phyloP scores from a whole-genome alignment of 441 rosid genomes.

The Corymbia citriodora region DNA sequence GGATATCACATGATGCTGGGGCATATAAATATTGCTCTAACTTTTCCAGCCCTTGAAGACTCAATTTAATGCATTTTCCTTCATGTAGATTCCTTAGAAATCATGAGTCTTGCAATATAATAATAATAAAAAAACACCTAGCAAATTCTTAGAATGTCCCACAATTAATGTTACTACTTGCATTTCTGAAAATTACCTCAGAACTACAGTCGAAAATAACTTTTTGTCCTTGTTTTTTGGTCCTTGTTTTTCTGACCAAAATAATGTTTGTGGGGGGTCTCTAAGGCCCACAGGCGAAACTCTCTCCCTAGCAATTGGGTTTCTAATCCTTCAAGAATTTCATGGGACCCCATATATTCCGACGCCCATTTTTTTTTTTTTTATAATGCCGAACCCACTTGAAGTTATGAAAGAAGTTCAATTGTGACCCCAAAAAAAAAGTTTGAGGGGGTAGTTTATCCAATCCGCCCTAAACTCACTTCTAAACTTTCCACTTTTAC shows the following conservation, averaged over 20 bases:
- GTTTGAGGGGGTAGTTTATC: background rate
- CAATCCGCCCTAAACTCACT: background rate
- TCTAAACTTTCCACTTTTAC: background rate
- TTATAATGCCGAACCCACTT: background rate
- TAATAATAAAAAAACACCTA: background rate
- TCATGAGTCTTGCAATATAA: background rate
- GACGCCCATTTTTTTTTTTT: background rate
- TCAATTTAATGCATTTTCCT: background rate
- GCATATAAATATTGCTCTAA: background rate
- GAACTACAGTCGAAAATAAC: background rate
- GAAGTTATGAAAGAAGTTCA: background rate
- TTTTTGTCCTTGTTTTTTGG: background rate
- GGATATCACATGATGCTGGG: fast-evolving
- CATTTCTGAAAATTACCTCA: background rate
- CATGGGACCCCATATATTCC: background rate
- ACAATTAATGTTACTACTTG: background rate
- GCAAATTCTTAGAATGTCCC: background rate
- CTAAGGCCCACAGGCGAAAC: background rate
- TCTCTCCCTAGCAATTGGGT: background rate
- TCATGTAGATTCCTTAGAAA: background rate
- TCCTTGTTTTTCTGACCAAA: background rate
- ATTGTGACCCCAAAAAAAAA: background rate
- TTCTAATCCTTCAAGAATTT: background rate
- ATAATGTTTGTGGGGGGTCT: background rate
- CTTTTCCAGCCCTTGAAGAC: background rate